Evolutionary conservation across 192 early-diverging fungal genomes (phyloP), one percentile per base, ranked within the genome.

Genomic region (Backusella luteola): DNA sequence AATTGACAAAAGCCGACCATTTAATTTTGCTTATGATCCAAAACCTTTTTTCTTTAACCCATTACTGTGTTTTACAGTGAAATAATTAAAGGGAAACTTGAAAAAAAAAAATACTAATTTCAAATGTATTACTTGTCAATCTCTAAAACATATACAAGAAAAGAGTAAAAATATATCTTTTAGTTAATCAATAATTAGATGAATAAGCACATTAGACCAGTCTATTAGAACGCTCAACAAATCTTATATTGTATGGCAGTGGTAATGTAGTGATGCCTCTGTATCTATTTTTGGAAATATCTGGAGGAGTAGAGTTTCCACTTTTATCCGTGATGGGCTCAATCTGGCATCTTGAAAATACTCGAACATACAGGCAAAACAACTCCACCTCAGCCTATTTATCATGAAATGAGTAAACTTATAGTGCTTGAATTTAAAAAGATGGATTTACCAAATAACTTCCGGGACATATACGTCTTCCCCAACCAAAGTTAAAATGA

Each of bases 401-500:
- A 34, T 39, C 8, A 36, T 19, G 34, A n/a, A 15, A 69, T 69
- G 17, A 21, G 11, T 15, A 34, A 36, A 34, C 4, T 5, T 69
- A 7, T 38, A 32, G 32, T 23, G 23, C 5, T 21, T 2, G 21
- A 17, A 38, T 35, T 21, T 34, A 39, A 15, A 19, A n/a, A 0
- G 36, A n/a, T 52, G 7, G n/a, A 4, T 21, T 53, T 53, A 53
- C 52, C n/a, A 53, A 53, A 53, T 53, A 53, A n/a, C 52, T 53
- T 15, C 52, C 52, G 6, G 52, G 52, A 2, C 52, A 53, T 5
- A 53, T 53, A 53, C 52, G 52, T 53, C 76, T 53, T 66, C 76
- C 76, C 68, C 49, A 78, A 1, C 71, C 76, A 46, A 78, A 78
- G n/a, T 46, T 78, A 34, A 32, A 67, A 21, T 73, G 76, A 44